Percentiles rank a stretch among this genome's conserved stretches.
Evolutionary conservation across 1,139 yeast species (phyloP).

Genomic region (Kodamaea anthophila): DNA sequence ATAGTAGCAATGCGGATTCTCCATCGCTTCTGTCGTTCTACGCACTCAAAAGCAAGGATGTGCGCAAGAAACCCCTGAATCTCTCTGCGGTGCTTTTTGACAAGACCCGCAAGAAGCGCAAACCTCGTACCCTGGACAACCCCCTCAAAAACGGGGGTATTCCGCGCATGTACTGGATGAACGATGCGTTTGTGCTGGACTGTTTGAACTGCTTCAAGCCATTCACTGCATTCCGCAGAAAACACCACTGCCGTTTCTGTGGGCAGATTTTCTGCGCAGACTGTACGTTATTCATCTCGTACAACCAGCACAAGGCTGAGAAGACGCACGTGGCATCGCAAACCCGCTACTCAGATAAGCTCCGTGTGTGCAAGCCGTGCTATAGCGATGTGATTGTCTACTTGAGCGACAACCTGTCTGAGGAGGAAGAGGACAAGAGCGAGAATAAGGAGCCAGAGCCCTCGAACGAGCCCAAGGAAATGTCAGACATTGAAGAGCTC

Average conservation of each 20-base stretch:
- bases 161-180: conserved; percentile 83
- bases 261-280: conserved; percentile 90
- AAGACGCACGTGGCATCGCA: conserved; percentile 13
- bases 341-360: conserved; percentile 49
- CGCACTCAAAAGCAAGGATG: conserved; percentile 22
- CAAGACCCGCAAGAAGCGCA: conserved; percentile 17
- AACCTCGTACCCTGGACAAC: conserved; percentile 37
- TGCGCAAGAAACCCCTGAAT: conserved; percentile 26
- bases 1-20: conserved; percentile 22
- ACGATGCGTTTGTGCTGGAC: conserved; percentile 77
- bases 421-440: conserved; percentile 7
- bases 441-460: not conserved
- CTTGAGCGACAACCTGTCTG: conserved; percentile 58
- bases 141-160: conserved; percentile 46
- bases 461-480: not conserved
- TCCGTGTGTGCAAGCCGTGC: conserved; percentile 79
- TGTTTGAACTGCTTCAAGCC: conserved; percentile 72
- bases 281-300: conserved; percentile 78
- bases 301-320: conserved; percentile 56
- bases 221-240: conserved; percentile 75
- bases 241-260: conserved; percentile 92
- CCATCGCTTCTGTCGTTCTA: conserved; percentile 42
- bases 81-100: conserved; percentile 31
- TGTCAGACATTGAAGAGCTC: too few species aligned
- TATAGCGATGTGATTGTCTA: conserved; percentile 59